Percentiles rank a stretch among this genome's conserved stretches.
These are phyloP conservation scores for Irpex lacteus DNA, from an alignment of 1,284 basidiomycete genomes.

Conservation along the genomic window DNA sequence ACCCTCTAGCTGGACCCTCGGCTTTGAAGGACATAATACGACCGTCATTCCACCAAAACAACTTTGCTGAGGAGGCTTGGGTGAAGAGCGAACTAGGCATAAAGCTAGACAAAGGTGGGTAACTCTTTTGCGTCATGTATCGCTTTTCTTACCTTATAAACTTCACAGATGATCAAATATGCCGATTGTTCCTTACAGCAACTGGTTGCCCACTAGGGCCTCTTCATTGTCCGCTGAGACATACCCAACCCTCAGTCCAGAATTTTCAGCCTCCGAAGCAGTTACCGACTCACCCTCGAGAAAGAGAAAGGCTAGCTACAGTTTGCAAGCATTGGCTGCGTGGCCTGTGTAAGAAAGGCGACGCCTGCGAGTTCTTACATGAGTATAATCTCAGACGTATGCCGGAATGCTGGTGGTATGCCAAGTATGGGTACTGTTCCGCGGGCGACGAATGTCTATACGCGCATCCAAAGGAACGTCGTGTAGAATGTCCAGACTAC, in stretches of 20 bases:
- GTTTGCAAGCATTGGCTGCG: slow-evolving; percentile 99
- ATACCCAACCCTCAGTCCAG: slow-evolving; percentile 79
- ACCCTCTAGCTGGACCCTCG: slow-evolving; percentile 63
- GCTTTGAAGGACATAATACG: slow-evolving; percentile 72
- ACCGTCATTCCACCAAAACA: slow-evolving; percentile 93
- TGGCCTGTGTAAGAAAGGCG: slow-evolving; percentile 97
- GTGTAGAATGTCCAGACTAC: slow-evolving; percentile 94
- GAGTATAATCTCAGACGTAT: slow-evolving; percentile 98
- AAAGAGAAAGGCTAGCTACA: slow-evolving; percentile 84
- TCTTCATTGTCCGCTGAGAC: slow-evolving; percentile 84
- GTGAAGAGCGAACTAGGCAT: slow-evolving; percentile 83
- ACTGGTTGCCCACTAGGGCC: slow-evolving; percentile 88
- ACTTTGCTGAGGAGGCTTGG: slow-evolving; percentile 80
- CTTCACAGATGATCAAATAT: slow-evolving; percentile 83
- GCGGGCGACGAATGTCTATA: slow-evolving; percentile 98
- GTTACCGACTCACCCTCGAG: slow-evolving; percentile 76
- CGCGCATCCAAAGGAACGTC: slow-evolving; percentile 93
- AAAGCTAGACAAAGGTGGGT: slow-evolving; percentile 89
- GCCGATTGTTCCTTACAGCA: slow-evolving; percentile 74
- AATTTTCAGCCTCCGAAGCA: slow-evolving; percentile 89
- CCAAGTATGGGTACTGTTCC: slow-evolving; percentile 97
- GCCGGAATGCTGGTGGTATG: slow-evolving; percentile 99
- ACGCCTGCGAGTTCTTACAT: slow-evolving; percentile 98
- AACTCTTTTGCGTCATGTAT: neutral
- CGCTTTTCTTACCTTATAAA: neutral